Evolutionary conservation across 257 asterid genomes (phyloP), one percentile per base, ranked within the genome.

Genomic region (Solanum arcanum): DNA sequence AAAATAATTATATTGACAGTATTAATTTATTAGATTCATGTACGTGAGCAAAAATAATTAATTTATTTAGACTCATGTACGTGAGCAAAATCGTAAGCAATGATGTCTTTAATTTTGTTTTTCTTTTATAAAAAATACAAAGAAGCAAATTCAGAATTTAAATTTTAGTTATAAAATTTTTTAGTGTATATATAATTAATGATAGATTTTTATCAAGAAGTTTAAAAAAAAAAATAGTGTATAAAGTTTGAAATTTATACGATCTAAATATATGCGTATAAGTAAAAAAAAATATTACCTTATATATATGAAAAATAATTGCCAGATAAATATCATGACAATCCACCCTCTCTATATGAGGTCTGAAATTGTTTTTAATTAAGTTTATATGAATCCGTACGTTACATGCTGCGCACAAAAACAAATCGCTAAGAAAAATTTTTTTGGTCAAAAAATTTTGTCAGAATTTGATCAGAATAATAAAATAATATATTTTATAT

Each of bases 211-310:
- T 2, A 52, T 16, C 3, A 52, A 52, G 3, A 23, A 15, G 23
- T 52, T 52, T 15, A 0, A 2, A 6, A 52, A 16, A 0, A 49
- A 16, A 16, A 6, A 0, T 16, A 52, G 23, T 52, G 23, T 14
- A 52, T 52, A 6, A 2, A 16, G 20, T 52, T 16, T 52, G 1
- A 52, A 16, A 52, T 52, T 52, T 1, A 52, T 52, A 16, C 18
- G 3, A 15, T 52, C 9, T 6, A 52, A 15, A 52, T 16, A 16
- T 52, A 52, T 52, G 23, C 0, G 3, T 16, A 49, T 6, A 49
- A 49, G 23, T 52, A 52, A 15, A 52, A 49, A 52, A 49, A 47
- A 16, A 52, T 16, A 52, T 6, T 16, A 15, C 23, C 3, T 52
- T 52, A 16, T 52, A 52, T 2, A 16, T 52, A 52, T 21, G 9